Base-by-base conservation (phyloP, 2,329 filamentous ascomycete genomes). In the Macroventuria anomochaeta region DNA sequence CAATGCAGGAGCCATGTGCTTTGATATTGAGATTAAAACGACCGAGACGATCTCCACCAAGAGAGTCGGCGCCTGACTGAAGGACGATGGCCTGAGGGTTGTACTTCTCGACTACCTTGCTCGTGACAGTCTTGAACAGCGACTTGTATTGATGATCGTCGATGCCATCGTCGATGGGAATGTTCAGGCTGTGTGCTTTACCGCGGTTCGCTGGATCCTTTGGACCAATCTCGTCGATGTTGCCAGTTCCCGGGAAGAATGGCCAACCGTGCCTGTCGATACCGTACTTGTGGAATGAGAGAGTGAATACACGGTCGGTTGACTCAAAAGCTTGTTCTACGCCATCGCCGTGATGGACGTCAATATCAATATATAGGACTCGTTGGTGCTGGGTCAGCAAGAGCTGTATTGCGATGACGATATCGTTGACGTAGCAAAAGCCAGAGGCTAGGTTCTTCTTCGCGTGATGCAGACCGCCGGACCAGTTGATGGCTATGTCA, bases 401-500 rank as follows among this genome's bases (percentile, higher is more conserved):
- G 72, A 97, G 89, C 31, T 97, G 83, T 65, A 97, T 95, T 29
- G 90, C 91, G 39, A 99, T 84, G 53, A 97, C 95, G 67, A 97
- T 97, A 75, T 99, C 95, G 75, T 99, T 99, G 78, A 97, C 92
- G 78, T 99, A 99, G 79, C 95, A 99, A 76, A 99, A 99, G 0
- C 95, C 95, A 12, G 89, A 93, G 0, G 95, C 93, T 76, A 96
- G 92, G 46, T 88, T 86, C 72, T 93, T 95, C 76, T 97, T 97
- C 38, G 95, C 95, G 70, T 99, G 95, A 75, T 99, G 95, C 25
- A 99, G 83, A 10, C 95, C 95, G 29, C 95, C 95, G 15, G 92
- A 95, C 95, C 95, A 99, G 67, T 96, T 96, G 69, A 99, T 92
- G 49, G 95, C 95, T 70, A 99, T 97, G 70, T 97, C 91, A 25